Evolutionary conservation across 2,329 filamentous ascomycete species (phyloP), one percentile per base, ranked within the genome.

Genomic region (Dryadomyces sulphureus): DNA sequence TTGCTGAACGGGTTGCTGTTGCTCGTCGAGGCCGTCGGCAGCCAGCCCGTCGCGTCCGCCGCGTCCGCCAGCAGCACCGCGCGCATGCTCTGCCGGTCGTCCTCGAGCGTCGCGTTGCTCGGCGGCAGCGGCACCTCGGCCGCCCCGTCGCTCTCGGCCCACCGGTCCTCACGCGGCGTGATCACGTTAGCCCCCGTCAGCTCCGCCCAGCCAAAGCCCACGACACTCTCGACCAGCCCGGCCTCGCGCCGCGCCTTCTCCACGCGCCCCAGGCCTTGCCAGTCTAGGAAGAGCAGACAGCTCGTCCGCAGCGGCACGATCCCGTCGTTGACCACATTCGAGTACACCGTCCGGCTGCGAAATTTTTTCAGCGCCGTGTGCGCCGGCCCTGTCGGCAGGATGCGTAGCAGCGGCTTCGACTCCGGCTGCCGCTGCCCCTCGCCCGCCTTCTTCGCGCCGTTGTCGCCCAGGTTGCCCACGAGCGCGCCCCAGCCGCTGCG

Each of bases 321-420:
- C 3, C 89, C 90, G 62, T 96, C 90, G 57, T 96, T 96, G 54
- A 96, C 90, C 12, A 96, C 89, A 56, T 96, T 96, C 2, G 89
- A 94, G 60, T 96, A 96, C 1, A 95, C 72, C 0, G 92, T 96
- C 16, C 90, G 74, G 59, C 93, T 94, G 20, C 86, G 73, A 61
- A 96, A 96, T 63, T 85, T 87, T 58, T 83, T 81, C 36, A 96
- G 65, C 1, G 89, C 90, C 46, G 78, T 76, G 60, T 95, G 89
- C 7, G 90, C 92, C 16, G 90, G 89, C 0, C 90, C 90, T 7
- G 86, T 94, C 0, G 92, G 90, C 21, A 96, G 65, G 51, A 96
- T 93, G 19, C 90, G 76, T 19, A 96, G 65, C 34, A 96, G 66
- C 3, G 90, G 90, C 60, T 96, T 96, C 1, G 88, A 83, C 48